Percentiles rank a stretch among this genome's conserved stretches.
These are phyloP conservation scores for Diplodia corticola DNA, from an alignment of 2,329 filamentous ascomycete species.

Conservation along the genomic window DNA sequence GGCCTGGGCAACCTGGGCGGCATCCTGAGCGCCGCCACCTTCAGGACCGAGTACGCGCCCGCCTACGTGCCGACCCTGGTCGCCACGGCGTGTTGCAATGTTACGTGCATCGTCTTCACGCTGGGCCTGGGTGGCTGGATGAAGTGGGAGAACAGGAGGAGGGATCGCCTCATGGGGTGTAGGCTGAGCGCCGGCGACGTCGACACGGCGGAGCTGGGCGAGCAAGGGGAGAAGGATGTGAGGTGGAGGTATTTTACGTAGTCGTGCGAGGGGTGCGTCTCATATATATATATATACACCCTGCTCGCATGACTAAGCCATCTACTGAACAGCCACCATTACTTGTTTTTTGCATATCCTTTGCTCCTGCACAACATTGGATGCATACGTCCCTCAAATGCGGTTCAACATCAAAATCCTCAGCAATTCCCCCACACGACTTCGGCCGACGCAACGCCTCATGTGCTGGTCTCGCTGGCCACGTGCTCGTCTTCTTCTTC, in stretches of 20 bases:
- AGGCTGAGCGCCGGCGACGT: constrained; percentile 5
- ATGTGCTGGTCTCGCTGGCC: background rate
- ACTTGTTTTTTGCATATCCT: no score
- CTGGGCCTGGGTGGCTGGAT: constrained; percentile 16
- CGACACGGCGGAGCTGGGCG: constrained; percentile 2
- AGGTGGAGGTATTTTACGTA: constrained; percentile 23
- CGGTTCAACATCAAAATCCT: no score
- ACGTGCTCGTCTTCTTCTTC: background rate
- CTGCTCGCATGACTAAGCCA: no score
- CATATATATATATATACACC: no score
- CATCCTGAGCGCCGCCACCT: constrained; percentile 4
- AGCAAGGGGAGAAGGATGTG: constrained; percentile 23
- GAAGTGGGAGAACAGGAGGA: constrained; percentile 13
- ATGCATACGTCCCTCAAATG: no score
- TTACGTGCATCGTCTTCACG: background rate
- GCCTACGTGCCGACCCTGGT: constrained; percentile 10
- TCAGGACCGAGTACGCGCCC: constrained; percentile 11
- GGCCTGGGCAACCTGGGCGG: constrained; percentile 12
- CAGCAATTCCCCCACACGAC: no score
- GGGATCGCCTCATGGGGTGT: constrained; percentile 13
- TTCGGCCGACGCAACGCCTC: background rate
- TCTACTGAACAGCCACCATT: no score
- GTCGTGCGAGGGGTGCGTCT: background rate
- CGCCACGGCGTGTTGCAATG: constrained; percentile 4
- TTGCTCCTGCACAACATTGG: no score